Evolutionary conservation across 192 early-diverging fungal species (phyloP).

Genomic region (Backusella psychrophila): DNA sequence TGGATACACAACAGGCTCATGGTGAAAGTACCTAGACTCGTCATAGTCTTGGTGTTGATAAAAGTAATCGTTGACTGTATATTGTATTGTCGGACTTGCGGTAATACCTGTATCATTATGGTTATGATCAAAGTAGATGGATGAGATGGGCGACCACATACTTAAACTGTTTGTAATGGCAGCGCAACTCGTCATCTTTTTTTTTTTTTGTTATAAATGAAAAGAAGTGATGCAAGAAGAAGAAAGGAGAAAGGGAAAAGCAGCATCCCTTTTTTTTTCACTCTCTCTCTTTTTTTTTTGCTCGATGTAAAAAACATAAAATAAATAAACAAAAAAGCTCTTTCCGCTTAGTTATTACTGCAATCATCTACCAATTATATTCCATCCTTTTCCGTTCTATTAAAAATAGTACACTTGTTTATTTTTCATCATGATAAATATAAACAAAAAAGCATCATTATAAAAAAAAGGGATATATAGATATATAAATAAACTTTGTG

Average conservation of each 20-base stretch:
- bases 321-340: neutral
- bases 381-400: neutral
- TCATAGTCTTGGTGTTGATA: neutral
- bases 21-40: conserved; percentile 2
- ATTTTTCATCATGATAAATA: neutral
- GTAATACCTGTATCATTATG: neutral
- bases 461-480: conserved; percentile 1
- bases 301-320: neutral
- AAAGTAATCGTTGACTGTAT: neutral
- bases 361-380: conserved; percentile 3
- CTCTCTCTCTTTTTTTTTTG: too few species aligned
- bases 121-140: conserved; percentile 2
- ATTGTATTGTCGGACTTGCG: neutral
- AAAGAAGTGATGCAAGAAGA: too few species aligned
- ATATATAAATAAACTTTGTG: neutral
- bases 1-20: conserved; percentile 6
- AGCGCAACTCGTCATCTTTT: neutral
- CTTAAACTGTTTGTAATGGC: neutral
- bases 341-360: neutral
- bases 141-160: conserved; percentile 12
- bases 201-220: too few species aligned
- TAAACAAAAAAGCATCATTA: neutral
- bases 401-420: conserved; percentile 4
- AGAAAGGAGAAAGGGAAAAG: too few species aligned
- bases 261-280: too few species aligned